A percentile compares a stretch with the other conserved stretches of the same genome.
These are phyloP conservation scores for Paraphysoderma sedebokerense DNA, from an alignment of 371 early-diverging fungal species.

Conservation along the genomic window DNA sequence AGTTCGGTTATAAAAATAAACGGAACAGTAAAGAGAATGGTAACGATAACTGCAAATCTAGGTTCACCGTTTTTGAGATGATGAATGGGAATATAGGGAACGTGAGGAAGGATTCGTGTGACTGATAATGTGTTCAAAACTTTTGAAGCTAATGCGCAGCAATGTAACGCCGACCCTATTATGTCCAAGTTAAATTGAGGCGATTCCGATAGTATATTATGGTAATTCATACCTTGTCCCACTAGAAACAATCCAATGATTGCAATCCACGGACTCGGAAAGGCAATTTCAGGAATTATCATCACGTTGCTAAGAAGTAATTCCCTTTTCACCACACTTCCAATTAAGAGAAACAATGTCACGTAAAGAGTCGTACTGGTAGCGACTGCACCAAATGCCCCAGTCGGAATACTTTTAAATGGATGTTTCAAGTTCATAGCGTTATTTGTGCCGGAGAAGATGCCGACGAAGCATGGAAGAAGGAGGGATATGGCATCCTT, in stretches of 20 bases:
- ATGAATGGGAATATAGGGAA: neutral
- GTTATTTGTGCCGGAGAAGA: neutral
- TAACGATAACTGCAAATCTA: conserved; percentile 7
- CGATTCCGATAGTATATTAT: no score
- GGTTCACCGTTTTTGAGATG: neutral
- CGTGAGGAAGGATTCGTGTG: neutral
- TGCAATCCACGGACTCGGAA: neutral
- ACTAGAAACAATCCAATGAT: neutral
- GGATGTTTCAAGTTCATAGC: neutral
- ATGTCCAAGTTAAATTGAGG: no score
- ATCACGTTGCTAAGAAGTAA: neutral
- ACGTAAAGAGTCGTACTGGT: neutral
- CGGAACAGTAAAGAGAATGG: conserved; percentile 6
- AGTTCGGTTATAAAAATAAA: conserved; percentile 6
- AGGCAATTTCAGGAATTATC: neutral
- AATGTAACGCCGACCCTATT: conserved; percentile 3
- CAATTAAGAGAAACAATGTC: neutral
- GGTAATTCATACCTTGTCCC: no score
- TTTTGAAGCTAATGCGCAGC: neutral
- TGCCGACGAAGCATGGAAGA: conserved; percentile 4
- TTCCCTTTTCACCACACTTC: neutral
- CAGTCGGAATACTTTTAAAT: neutral
- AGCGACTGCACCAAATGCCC: neutral
- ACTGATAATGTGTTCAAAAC: neutral
- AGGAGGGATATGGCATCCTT: neutral